Conservation (phyloP, 306 rosid genomes). For the Dryas octopetala region DNA sequence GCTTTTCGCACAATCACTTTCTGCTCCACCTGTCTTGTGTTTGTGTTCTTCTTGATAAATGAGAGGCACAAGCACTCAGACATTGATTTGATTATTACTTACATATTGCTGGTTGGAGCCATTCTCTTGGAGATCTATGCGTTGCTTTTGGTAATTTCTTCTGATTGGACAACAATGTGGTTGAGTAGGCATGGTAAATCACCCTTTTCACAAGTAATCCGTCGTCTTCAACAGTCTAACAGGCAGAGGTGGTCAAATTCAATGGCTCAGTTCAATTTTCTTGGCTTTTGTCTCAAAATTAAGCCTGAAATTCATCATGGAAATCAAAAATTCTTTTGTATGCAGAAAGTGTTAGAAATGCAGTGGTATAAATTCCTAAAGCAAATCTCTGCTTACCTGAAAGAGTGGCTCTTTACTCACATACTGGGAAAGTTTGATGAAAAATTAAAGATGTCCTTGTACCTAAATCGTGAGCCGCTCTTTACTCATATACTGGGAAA, state of each 20-base stretch:
- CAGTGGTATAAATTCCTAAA: too few relatives aligned
- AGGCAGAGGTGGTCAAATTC: constrained; percentile 29
- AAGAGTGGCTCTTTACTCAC: background rate
- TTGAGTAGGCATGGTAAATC: constrained; percentile 23
- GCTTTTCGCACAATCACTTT: constrained; percentile 20
- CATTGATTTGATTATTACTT: constrained; percentile 20
- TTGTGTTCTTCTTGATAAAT: constrained; percentile 1
- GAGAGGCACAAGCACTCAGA: constrained; percentile 2
- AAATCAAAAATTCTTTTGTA: too few relatives aligned
- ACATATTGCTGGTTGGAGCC: constrained; percentile 33
- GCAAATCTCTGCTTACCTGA: background rate
- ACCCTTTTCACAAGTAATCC: background rate
- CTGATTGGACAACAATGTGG: constrained; percentile 33
- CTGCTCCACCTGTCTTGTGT: constrained; percentile 12
- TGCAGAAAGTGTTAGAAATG: too few relatives aligned
- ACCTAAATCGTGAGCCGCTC: background rate
- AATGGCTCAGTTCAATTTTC: constrained; percentile 35
- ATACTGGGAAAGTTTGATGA: constrained; percentile 9
- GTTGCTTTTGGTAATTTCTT: constrained; percentile 15
- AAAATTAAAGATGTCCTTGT: background rate
- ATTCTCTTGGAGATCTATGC: constrained; percentile 38
- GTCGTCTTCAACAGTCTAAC: background rate
- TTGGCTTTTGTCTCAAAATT: constrained; percentile 18
- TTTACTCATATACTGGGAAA: background rate
- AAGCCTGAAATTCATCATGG: background rate